These are phyloP conservation scores for Carex scoparia DNA, from an alignment of 176 grass and related monocot species.

Conservation along the genomic window DNA sequence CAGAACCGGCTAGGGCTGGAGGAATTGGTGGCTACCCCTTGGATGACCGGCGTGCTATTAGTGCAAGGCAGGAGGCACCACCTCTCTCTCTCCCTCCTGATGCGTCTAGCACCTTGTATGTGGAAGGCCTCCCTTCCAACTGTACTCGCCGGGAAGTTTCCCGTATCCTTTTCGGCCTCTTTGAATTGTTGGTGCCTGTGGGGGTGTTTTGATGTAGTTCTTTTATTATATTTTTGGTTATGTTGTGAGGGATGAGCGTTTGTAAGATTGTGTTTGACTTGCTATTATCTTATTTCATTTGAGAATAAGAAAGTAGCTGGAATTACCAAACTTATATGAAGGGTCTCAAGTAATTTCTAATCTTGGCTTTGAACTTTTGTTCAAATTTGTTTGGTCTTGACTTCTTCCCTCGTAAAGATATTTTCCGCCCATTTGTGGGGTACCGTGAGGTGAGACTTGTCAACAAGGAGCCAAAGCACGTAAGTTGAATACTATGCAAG, in stretches of 20 bases:
- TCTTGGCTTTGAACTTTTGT: neutral
- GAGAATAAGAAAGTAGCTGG: neutral
- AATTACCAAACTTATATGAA: neutral
- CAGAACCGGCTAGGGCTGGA: conserved; percentile 52
- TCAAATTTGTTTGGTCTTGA: conserved; percentile 25
- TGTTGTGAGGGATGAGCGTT: neutral
- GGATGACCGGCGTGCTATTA: conserved; percentile 64
- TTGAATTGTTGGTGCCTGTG: neutral
- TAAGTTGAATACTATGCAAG: conserved; percentile 33
- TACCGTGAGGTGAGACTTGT: conserved; percentile 58
- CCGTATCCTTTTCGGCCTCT: conserved; percentile 47
- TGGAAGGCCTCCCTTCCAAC: conserved; percentile 51
- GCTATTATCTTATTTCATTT: neutral
- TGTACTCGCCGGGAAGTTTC: conserved; percentile 57
- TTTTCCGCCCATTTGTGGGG: conserved; percentile 65
- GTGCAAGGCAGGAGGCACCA: conserved; percentile 58
- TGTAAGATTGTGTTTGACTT: neutral
- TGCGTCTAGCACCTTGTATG: conserved; percentile 67
- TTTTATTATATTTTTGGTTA: neutral
- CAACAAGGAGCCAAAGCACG: conserved; percentile 84
- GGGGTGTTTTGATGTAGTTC: neutral
- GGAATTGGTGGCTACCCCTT: conserved; percentile 61
- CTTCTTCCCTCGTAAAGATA: conserved; percentile 42
- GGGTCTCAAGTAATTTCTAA: neutral
- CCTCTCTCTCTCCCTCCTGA: conserved; percentile 81